Base-by-base conservation (phyloP, 805 yeast species). In the Barnettozyma wickerhamii region DNA sequence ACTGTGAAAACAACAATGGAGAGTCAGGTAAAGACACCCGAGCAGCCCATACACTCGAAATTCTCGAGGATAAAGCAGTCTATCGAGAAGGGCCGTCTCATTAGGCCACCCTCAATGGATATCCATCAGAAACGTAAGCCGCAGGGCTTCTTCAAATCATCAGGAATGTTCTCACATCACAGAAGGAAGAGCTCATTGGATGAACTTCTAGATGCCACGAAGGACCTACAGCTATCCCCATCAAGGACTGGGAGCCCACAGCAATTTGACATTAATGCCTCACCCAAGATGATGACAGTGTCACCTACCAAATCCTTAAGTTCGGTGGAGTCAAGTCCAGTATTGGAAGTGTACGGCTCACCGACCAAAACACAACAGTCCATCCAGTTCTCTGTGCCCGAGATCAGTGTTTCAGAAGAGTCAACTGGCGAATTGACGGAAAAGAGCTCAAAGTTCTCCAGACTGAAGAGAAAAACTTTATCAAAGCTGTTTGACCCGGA, bases 281-380 rank as follows among this genome's bases (percentile, higher is more conserved):
- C 48, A 5, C 50, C 51, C 2, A 43, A 44, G 9, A 47, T 52
- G 6, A 39, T 28, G 4, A 43, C 33, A 5, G 53, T 52, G 10
- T 42, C 52, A 7, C 55, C 57, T 3, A 23, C 53, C 6, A 42
- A 43, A n/a, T 52, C 57, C n/a, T 34, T 48, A 3, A 30, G 32
- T 6, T 51, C 51, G 3, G 29, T 17, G 5, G 43, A 38, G 17
- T 29, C 33, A 6, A 7, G 15, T 9, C 14, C 36, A 10, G 21
- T 9, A 4, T n/a, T 30, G 15, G 46, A 42, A 4, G 4, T 5
- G 7, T 32, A n/a, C 3, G 15, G 18, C 14, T 23, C 28, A 13
- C 34, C 42, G 24, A 18, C 32, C 6, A 23, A n/a, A 10, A 13
- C 34, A 4, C 31, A 26, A 7, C 13, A 30, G 4, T 34, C 48